phyloP scores from a whole-genome alignment of 257 asterid species.

The Petunia axillaris region DNA sequence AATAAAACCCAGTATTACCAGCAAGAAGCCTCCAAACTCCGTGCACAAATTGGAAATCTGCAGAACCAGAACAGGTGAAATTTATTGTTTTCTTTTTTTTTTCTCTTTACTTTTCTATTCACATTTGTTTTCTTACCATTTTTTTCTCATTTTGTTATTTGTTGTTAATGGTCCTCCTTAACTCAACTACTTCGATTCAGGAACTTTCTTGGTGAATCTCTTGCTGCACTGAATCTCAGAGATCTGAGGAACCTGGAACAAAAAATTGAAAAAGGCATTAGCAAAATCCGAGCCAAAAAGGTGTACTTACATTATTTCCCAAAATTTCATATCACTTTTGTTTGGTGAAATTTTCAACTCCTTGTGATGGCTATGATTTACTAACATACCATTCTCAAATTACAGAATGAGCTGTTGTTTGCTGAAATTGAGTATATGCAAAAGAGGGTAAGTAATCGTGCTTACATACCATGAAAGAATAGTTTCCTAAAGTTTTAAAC shows the following conservation, averaged over 20 bases:
- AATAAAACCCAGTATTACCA: constrained; percentile 68
- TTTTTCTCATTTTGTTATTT: not conserved
- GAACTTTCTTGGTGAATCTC: constrained; percentile 76
- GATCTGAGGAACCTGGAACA: constrained; percentile 75
- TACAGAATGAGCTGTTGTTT: constrained; percentile 84
- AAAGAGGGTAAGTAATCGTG: constrained; percentile 68
- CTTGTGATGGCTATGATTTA: not conserved
- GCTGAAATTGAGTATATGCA: constrained; percentile 95
- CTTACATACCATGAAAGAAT: not conserved
- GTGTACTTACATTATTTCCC: constrained; percentile 30
- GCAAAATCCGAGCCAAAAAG: constrained; percentile 79
- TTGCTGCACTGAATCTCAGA: constrained; percentile 53
- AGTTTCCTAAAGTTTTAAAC: not conserved
- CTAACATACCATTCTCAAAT: constrained; percentile 8
- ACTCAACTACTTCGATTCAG: constrained; percentile 35
- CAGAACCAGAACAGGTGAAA: constrained; percentile 77
- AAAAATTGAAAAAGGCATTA: constrained; percentile 71
- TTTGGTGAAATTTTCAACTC: not conserved
- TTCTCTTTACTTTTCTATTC: not conserved
- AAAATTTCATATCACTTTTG: not conserved
- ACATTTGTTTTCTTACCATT: not conserved
- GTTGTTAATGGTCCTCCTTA: not conserved
- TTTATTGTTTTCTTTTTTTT: not conserved
- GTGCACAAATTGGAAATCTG: constrained; percentile 71
- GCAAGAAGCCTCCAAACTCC: constrained; percentile 83